A percentile compares a stretch with the other conserved stretches of the same genome.
phyloP scores from a whole-genome alignment of 2,329 filamentous ascomycete genomes.

The Rutstroemia sp. region DNA sequence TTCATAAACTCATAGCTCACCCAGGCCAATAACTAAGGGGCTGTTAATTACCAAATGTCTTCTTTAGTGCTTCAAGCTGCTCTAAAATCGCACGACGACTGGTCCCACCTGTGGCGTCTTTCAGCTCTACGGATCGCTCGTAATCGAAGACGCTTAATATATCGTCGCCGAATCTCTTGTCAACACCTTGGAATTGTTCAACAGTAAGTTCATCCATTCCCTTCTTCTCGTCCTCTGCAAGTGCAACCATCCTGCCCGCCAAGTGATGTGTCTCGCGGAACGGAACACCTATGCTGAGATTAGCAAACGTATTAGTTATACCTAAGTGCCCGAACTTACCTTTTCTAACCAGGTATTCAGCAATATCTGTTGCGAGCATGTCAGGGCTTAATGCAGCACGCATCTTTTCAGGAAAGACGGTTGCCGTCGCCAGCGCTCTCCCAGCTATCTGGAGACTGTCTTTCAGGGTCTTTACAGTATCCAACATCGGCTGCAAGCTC shows the following conservation, averaged over 20 bases:
- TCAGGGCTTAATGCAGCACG: conserved; percentile 68
- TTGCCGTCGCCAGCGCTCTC: conserved; percentile 69
- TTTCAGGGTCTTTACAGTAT: conserved; percentile 72
- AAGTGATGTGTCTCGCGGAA: conserved; percentile 80
- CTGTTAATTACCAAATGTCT: no score
- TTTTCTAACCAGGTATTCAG: conserved; percentile 53
- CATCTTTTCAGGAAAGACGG: conserved; percentile 68
- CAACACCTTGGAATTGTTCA: conserved; percentile 60
- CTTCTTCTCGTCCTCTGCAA: conserved; percentile 57
- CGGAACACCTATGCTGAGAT: conserved; percentile 48
- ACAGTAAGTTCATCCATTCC: conserved; percentile 62
- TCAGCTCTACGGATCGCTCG: conserved; percentile 74
- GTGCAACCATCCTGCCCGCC: conserved; percentile 63
- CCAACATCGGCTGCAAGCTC: conserved; percentile 76
- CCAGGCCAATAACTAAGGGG: no score
- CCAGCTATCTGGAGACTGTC: conserved; percentile 80
- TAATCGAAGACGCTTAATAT: conserved; percentile 70
- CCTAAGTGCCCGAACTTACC: no score
- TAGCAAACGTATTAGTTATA: no score
- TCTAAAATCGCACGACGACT: conserved; percentile 60
- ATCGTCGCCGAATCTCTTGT: conserved; percentile 63
- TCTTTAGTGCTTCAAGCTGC: conserved; percentile 49
- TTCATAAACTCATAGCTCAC: no score
- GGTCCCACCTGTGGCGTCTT: conserved; percentile 69
- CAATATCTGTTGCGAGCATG: conserved; percentile 64